Percentiles rank a stretch among this genome's conserved stretches.
Evolutionary conservation across 1,139 yeast species (phyloP).

Genomic region (Kurtzmaniella quercitrusa): DNA sequence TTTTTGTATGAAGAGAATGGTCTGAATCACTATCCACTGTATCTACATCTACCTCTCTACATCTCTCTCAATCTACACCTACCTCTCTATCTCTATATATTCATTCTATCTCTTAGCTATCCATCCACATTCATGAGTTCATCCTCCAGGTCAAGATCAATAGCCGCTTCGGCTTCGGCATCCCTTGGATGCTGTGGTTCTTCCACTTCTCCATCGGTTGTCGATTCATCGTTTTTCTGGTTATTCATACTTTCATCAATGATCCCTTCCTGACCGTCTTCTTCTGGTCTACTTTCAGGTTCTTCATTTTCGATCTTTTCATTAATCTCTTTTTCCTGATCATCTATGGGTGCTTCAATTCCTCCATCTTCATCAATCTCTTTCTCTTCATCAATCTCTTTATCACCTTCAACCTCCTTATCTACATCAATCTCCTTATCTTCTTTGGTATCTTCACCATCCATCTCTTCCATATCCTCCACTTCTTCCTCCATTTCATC

Average conservation of each 20-base stretch:
- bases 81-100: too few species aligned
- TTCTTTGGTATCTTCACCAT: constrained; percentile 16
- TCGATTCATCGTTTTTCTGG: constrained; percentile 8
- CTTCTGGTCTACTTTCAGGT: constrained; percentile 10
- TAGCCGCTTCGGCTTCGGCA: neutral
- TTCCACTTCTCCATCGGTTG: constrained; percentile 1
- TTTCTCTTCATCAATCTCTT: constrained; percentile 13
- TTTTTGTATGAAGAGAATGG: too few species aligned
- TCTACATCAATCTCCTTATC: too few species aligned
- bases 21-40: too few species aligned
- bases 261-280: constrained; percentile 10
- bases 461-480: constrained; percentile 10
- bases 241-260: constrained; percentile 2
- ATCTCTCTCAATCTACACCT: too few species aligned
- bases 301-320: constrained; percentile 10
- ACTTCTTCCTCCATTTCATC: constrained; percentile 8
- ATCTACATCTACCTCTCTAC: too few species aligned
- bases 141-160: constrained; percentile 4
- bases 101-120: too few species aligned
- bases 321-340: constrained; percentile 6
- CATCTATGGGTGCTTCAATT: constrained; percentile 10
- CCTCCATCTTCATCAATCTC: constrained; percentile 16
- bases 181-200: neutral
- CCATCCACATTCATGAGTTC: constrained; percentile 6
- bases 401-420: constrained; percentile 12